These are phyloP conservation scores for Brassica hybrid DNA, from an alignment of 441 rosid genomes.

Conservation along the genomic window DNA sequence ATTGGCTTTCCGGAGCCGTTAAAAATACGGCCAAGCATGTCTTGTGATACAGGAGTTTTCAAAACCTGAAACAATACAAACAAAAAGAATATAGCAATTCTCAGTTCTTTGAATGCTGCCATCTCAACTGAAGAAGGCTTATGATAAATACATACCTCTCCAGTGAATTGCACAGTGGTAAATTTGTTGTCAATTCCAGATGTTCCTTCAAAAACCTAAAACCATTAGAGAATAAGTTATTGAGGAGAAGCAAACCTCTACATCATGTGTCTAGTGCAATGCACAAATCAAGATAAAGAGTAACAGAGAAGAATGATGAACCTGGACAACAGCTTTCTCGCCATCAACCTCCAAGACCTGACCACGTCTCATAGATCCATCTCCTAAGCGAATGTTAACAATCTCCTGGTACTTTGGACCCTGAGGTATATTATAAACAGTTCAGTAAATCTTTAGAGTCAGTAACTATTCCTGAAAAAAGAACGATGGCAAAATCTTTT, in stretches of 20 bases:
- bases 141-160: conserved; percentile 35
- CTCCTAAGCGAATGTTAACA: conserved; percentile 59
- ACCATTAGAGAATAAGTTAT: conserved; percentile 5
- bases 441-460: not conserved
- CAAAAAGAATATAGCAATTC: not conserved
- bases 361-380: conserved; percentile 62
- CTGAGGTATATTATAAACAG: conserved; percentile 30
- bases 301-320: conserved; percentile 14
- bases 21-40: conserved; percentile 99
- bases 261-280: not conserved
- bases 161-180: conserved; percentile 67
- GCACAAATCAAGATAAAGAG: not conserved
- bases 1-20: conserved; percentile 99
- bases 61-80: conserved; percentile 63
- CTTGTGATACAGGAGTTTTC: conserved; percentile 95
- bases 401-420: conserved; percentile 68
- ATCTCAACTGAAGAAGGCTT: conserved; percentile 13
- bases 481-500: not conserved
- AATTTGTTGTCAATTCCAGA: conserved; percentile 71
- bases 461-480: not conserved
- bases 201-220: conserved; percentile 70
- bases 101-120: conserved; percentile 3
- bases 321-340: conserved; percentile 68
- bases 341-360: conserved; percentile 54
- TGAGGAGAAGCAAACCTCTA: not conserved